phyloP scores from a whole-genome alignment of 805 yeast species.

The Sugiyamaella mastotermitis region DNA sequence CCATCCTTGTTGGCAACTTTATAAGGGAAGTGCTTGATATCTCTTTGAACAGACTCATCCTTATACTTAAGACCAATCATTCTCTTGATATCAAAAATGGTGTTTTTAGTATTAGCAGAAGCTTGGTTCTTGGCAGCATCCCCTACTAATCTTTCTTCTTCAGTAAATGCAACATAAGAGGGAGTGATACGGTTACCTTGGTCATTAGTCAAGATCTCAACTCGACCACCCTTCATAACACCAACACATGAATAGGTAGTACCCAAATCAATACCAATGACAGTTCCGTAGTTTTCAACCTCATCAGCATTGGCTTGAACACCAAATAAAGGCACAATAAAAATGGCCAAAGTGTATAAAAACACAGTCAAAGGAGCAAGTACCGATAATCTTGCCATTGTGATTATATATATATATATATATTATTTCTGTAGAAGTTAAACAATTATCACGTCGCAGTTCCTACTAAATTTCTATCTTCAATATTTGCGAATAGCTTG shows the following conservation, averaged over 20 bases:
- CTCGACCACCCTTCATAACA: slow-evolving; percentile 75
- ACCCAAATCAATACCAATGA: slow-evolving; percentile 94
- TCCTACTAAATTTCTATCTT: too few relatives aligned
- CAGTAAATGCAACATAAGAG: slow-evolving; percentile 88
- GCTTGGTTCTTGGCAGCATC: slow-evolving; percentile 97
- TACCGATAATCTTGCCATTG: slow-evolving; percentile 5
- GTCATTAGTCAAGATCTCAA: slow-evolving; percentile 89
- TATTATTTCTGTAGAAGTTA: too few relatives aligned
- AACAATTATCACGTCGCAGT: too few relatives aligned
- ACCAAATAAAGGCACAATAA: not conserved
- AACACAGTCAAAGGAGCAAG: slow-evolving; percentile 10
- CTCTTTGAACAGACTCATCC: slow-evolving; percentile 75
- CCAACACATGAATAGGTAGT: slow-evolving; percentile 98
- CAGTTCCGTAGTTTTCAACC: slow-evolving; percentile 40
- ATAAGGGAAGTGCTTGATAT: slow-evolving; percentile 79
- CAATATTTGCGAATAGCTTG: too few relatives aligned
- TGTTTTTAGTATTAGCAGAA: slow-evolving; percentile 79
- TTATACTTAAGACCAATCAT: slow-evolving; percentile 77
- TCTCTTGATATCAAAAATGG: slow-evolving; percentile 87
- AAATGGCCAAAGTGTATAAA: not conserved
- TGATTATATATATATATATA: too few relatives aligned
- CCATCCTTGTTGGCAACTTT: slow-evolving; percentile 62
- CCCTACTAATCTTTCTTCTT: slow-evolving; percentile 87
- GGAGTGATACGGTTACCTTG: slow-evolving; percentile 98
- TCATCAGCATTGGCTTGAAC: slow-evolving; percentile 24